Evolutionary conservation across 2,329 filamentous ascomycete genomes (phyloP).

Genomic region (Beauveria asiatica): DNA sequence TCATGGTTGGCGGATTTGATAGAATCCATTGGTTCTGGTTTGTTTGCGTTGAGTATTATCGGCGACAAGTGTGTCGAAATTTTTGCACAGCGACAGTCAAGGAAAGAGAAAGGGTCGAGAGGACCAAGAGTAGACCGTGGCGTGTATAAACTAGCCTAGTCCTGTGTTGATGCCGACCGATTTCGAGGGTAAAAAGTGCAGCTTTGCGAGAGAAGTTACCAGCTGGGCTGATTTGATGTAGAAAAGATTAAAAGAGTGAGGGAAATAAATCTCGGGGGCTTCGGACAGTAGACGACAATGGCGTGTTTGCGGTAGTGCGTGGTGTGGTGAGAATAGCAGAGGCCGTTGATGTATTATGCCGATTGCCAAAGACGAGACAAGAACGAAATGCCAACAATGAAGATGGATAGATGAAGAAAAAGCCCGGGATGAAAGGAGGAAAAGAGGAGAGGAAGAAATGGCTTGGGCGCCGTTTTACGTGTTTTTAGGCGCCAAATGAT

Average conservation of each 20-base stretch:
- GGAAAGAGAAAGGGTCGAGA: background rate
- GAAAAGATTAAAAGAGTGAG: background rate
- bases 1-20: conserved; percentile 21
- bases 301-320: background rate
- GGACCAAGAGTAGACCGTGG: background rate
- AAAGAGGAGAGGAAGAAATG: background rate
- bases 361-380: background rate
- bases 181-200: background rate
- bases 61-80: background rate
- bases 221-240: background rate
- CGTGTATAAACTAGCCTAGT: background rate
- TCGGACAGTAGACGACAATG: background rate
- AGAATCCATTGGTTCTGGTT: conserved; percentile 20
- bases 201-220: background rate
- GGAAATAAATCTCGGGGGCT: background rate
- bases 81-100: no score
- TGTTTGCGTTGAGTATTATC: background rate
- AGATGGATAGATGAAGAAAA: background rate
- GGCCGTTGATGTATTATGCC: no score
- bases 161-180: background rate
- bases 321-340: background rate
- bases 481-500: background rate
- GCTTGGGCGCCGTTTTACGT: background rate
- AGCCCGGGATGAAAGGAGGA: background rate
- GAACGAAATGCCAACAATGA: background rate